Percentiles rank a stretch among this genome's conserved stretches.
These are phyloP conservation scores for Lipomyces orientalis DNA, from an alignment of 805 yeast species.

Conservation along the genomic window DNA sequence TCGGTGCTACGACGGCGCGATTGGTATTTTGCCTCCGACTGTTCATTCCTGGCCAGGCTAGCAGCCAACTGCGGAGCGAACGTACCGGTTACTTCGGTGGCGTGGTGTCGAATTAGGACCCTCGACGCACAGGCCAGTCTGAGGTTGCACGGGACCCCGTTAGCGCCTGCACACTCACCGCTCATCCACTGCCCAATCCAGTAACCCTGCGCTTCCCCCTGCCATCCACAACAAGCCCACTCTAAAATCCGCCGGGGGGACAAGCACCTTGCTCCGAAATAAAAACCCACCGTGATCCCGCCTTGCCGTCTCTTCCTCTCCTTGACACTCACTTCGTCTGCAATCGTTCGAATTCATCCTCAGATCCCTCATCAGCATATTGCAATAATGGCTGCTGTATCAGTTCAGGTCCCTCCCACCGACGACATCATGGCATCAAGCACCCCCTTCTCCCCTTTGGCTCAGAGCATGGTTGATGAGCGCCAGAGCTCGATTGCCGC, in stretches of 20 bases:
- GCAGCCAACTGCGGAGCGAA: neutral
- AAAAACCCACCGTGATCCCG: neutral
- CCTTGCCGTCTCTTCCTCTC: neutral
- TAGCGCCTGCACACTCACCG: neutral
- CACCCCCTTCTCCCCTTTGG: neutral
- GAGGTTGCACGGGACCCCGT: neutral
- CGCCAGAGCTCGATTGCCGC: conserved; percentile 44
- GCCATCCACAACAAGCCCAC: neutral
- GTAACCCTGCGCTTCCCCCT: neutral
- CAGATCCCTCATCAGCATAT: neutral
- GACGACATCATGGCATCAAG: conserved; percentile 1
- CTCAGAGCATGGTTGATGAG: neutral
- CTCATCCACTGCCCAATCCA: conserved; percentile 3
- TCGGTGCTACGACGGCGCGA: neutral
- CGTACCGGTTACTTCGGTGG: neutral
- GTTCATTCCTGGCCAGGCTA: neutral
- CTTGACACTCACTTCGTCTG: neutral
- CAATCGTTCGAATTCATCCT: no score
- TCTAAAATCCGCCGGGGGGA: conserved; percentile 4
- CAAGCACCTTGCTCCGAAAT: neutral
- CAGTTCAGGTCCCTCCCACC: conserved; percentile 1
- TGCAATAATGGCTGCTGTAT: neutral
- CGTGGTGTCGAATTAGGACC: neutral
- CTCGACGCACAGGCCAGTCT: neutral
- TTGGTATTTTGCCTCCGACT: neutral